phyloP scores from a whole-genome alignment of 2,329 filamentous ascomycete genomes.

The Lachnellula hyalina region DNA sequence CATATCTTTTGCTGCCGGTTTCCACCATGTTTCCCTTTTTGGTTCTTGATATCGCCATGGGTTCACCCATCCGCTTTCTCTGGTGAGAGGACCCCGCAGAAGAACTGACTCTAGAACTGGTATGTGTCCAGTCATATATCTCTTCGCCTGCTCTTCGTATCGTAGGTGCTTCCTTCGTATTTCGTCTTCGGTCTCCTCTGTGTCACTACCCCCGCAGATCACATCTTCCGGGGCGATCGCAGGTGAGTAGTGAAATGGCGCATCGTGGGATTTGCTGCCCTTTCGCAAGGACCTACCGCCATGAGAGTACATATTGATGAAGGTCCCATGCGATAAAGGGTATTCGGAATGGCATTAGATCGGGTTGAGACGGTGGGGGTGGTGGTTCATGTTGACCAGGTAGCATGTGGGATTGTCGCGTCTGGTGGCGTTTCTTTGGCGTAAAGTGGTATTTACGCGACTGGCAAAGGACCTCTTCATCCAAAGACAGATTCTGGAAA shows the following conservation, averaged over 20 bases:
- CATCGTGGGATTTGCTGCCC: slow-evolving; percentile 17
- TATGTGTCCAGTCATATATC: slow-evolving; percentile 51
- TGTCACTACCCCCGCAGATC: slow-evolving; percentile 52
- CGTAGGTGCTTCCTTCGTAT: slow-evolving; percentile 46
- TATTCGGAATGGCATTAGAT: neutral
- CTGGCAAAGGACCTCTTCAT: neutral
- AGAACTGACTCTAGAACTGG: slow-evolving; percentile 55
- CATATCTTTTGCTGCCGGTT: slow-evolving; percentile 21
- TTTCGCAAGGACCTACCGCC: neutral
- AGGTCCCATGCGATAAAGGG: slow-evolving; percentile 3
- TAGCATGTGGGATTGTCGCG: neutral
- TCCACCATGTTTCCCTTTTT: slow-evolving; percentile 20
- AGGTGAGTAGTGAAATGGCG: slow-evolving; percentile 45
- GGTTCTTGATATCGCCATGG: slow-evolving; percentile 40
- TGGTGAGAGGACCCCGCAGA: slow-evolving; percentile 57
- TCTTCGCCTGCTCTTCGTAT: slow-evolving; percentile 54
- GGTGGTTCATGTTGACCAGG: neutral
- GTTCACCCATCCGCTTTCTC: slow-evolving; percentile 44
- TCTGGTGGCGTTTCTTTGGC: neutral
- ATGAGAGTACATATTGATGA: slow-evolving; percentile 6
- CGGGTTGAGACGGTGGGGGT: neutral
- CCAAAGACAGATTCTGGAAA: too few species aligned
- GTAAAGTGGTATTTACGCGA: neutral
- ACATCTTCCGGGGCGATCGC: slow-evolving; percentile 40
- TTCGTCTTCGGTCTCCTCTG: slow-evolving; percentile 46